Base-by-base conservation (phyloP, 2,329 filamentous ascomycete species). In the Penicillium sp. region DNA sequence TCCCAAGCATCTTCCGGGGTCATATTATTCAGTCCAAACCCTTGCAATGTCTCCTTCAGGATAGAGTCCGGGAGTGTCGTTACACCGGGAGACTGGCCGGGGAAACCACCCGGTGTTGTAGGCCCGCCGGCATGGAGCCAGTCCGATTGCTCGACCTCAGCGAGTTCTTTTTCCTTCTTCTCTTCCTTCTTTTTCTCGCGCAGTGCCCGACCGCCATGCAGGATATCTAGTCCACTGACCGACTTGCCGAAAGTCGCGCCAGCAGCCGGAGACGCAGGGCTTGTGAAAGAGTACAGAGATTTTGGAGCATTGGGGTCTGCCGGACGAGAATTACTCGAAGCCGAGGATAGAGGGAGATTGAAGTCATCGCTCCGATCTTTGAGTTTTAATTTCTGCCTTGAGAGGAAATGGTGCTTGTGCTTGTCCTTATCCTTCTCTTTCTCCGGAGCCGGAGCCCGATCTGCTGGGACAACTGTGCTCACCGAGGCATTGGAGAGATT, bases 101-200 rank as follows among this genome's bases (percentile, higher is more conserved):
- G 55, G 46, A 70, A 67, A 13, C 55, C 62, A 9, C 56, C 58
- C 19, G 64, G 60, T 4, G 68, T 50, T 13, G 55, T 59, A 29
- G 52, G 55, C 6, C 61, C 57, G 37, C 56, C 54, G 16, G 56
- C 50, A 25, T 60, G 61, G 43, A 65, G 55, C 61, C 66, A 68
- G 30, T 72, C 70, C 33, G 62, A 49, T 43, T 66, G 64, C 38
- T 72, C 71, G 12, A 60, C 59, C 40, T 73, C 71, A 4, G 67
- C 69, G 50, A 57, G 62, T 67, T 48, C 77, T 57, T 84, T 82
- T 55, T 88, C 86, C 55, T 88, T 84, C 58, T 86, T 85, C 67
- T 86, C 86, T 54, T 88, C 84, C 58, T 86, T 85, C 67, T 86
- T 87, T 75, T 92, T 95, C 64, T 95, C 89, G 31, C 87, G 80